A percentile compares a stretch with the other conserved stretches of the same genome.
Conservation (phyloP, 73 alveolate genomes). For the Breviolum minutum region DNA sequence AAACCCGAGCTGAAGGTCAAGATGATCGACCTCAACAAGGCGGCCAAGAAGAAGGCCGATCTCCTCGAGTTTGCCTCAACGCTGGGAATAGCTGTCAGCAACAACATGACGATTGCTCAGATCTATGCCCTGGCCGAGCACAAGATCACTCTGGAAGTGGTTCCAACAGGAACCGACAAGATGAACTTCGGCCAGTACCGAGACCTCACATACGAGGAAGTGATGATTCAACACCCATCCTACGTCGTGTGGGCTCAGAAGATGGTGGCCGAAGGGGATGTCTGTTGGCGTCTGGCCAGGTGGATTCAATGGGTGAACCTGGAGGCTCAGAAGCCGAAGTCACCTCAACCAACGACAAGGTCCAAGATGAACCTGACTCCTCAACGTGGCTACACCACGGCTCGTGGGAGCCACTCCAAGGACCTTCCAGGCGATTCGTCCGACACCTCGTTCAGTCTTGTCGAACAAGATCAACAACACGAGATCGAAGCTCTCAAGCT, state of each 20-base stretch:
- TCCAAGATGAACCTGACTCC: not conserved
- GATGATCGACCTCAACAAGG: not conserved
- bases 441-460: not conserved
- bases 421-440: not conserved
- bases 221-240: not conserved
- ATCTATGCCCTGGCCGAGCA: not conserved
- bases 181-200: not conserved
- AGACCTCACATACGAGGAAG: not conserved
- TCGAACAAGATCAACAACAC: not conserved
- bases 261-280: not conserved
- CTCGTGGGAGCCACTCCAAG: not conserved
- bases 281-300: not conserved
- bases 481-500: not conserved
- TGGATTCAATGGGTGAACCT: not conserved
- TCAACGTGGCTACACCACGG: not conserved
- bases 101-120: not conserved
- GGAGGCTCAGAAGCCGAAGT: not conserved
- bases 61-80: not conserved
- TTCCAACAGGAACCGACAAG: not conserved
- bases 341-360: not conserved
- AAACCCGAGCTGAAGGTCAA: not conserved
- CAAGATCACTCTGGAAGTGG: not conserved
- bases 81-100: not conserved
- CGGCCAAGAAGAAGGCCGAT: not conserved
- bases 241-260: not conserved